Base-by-base conservation (phyloP, 176 grass and related monocot genomes). In the Zoysia japonica region DNA sequence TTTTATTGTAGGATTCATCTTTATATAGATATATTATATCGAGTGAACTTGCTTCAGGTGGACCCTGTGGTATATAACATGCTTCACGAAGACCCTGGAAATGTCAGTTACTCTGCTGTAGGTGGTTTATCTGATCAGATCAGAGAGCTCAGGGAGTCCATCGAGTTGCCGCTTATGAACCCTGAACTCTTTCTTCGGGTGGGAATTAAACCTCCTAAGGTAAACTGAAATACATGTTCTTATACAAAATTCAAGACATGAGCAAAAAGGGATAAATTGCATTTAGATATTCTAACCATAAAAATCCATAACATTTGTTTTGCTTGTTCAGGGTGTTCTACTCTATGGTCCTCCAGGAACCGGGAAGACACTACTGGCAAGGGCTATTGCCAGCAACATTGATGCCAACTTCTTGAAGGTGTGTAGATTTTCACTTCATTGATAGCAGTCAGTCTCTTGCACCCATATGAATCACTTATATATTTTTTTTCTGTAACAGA, bases 341-440 rank as follows among this genome's bases (percentile, higher is more conserved):
- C 96, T 99, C 3, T 95, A 99, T 35, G 96, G 96, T 60, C 96
- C 96, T 65, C 96, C 96, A 63, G 96, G 96, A 82, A 99, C 96
- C 7, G 96, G 96, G 65, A 99, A 99, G 82, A 99, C 96, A 56
- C 80, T 99, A 49, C 76, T 99, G 51, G 96, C 96, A 2, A 93
- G 96, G 88, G 96, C 96, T 79, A 99, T 99, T 43, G 96, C 96
- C 85, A 99, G 96, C 76, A 99, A 99, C 76, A 99, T 99, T 4
- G 96, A 99, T 84, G 96, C 96, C 4, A 99, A 99, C 52, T 99
- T 99, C 76, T 78, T 99, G 67, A 99, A 99, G 90, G 96, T 95
- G 51, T 17, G 36, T 52, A 6, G 11, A 14, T 62, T 81, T 77
- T 66, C 13, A 80, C 51, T 68, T 70, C 35, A 56, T 84, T 45